phyloP scores from a whole-genome alignment of 1,284 basidiomycete species.

The Ganoderma resinaceum region DNA sequence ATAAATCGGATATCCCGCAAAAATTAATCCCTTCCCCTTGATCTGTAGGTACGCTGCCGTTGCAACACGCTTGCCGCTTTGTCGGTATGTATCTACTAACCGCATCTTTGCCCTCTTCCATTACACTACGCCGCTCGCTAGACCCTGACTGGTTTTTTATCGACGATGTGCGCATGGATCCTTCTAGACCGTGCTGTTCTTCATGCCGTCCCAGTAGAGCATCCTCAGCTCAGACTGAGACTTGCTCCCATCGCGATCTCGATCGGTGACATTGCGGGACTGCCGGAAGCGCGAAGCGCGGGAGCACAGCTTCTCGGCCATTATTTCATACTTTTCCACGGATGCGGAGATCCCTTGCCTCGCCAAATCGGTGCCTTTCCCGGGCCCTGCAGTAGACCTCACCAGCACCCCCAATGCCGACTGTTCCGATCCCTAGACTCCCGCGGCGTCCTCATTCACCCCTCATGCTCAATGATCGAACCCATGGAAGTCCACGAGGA shows the following conservation, averaged over 20 bases:
- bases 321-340: not conserved
- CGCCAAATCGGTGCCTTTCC: not conserved
- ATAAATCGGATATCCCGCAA: not conserved
- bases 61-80: not conserved
- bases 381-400: not conserved
- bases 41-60: no score
- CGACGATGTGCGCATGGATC: not conserved
- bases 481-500: not conserved
- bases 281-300: constrained; percentile 2
- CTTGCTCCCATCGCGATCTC: constrained; percentile 1
- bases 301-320: constrained; percentile 1
- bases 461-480: not conserved
- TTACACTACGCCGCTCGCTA: not conserved
- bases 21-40: not conserved
- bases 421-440: not conserved
- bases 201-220: no score
- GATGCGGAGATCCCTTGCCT: not conserved
- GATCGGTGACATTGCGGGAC: not conserved
- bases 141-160: not conserved
- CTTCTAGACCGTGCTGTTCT: not conserved
- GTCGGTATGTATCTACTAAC: not conserved
- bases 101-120: not conserved
- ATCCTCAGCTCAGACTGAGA: not conserved
- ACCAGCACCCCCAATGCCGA: not conserved
- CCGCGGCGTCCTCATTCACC: not conserved